A percentile compares a stretch with the other conserved stretches of the same genome.
Conservation (phyloP, 2,329 filamentous ascomycete genomes). For the Aspergillus sp. region DNA sequence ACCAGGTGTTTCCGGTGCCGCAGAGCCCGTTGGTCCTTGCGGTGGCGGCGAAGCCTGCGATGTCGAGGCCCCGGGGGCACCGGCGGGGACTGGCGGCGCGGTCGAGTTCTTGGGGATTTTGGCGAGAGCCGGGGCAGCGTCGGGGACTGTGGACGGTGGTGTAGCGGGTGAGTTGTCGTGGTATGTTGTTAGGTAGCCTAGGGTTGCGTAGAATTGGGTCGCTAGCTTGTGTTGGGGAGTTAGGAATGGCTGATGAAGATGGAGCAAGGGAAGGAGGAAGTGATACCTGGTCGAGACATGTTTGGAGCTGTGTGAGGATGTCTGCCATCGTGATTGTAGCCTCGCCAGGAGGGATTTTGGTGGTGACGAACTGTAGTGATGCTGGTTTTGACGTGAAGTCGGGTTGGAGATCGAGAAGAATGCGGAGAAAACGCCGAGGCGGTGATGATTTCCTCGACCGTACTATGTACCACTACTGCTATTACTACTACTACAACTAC, state of each 20-base stretch:
- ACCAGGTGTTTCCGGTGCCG: constrained; percentile 11
- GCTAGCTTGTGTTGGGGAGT: constrained; percentile 29
- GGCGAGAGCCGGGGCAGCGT: constrained; percentile 30
- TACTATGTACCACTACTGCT: too few relatives aligned
- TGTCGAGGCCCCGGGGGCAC: constrained; percentile 9
- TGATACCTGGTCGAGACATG: constrained; percentile 41
- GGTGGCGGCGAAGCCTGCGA: constrained; percentile 10
- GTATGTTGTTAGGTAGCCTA: constrained; percentile 42
- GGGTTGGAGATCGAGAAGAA: not conserved
- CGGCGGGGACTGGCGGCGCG: constrained; percentile 26
- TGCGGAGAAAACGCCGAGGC: not conserved
- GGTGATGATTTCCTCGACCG: not conserved
- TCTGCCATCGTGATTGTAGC: constrained; percentile 31
- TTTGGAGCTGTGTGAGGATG: constrained; percentile 44
- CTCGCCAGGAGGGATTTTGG: not conserved
- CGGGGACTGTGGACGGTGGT: constrained; percentile 22
- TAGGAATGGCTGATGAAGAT: not conserved
- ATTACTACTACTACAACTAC: not conserved
- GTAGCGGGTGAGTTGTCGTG: constrained; percentile 37
- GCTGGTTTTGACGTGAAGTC: not conserved
- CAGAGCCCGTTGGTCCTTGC: constrained; percentile 10
- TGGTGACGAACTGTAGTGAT: not conserved
- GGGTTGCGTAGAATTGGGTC: constrained; percentile 45
- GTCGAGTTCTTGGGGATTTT: constrained; percentile 36
- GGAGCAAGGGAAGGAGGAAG: not conserved